These are phyloP conservation scores for Suillus brevipes DNA, from an alignment of 768 basidiomycete species.

Conservation along the genomic window DNA sequence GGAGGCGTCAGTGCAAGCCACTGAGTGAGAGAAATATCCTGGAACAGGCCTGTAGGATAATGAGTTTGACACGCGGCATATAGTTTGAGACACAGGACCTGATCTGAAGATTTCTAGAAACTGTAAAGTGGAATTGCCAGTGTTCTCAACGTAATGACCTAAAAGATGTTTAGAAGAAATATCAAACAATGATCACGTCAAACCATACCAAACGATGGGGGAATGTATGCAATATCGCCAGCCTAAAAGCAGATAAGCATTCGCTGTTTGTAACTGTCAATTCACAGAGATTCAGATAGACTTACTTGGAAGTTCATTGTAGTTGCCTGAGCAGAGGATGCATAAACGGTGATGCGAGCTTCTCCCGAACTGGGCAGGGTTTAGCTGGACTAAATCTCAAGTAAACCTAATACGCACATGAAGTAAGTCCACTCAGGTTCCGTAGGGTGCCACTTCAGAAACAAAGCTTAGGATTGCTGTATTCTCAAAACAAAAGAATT, in stretches of 20 bases:
- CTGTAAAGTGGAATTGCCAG: slow-evolving; percentile 54
- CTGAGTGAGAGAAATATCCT: slow-evolving; percentile 58
- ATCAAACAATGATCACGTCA: background rate
- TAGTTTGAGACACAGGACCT: slow-evolving; percentile 31
- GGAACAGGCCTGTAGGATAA: slow-evolving; percentile 41
- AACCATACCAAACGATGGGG: slow-evolving; percentile 25
- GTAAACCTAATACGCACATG: slow-evolving; percentile 27
- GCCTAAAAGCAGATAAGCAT: slow-evolving; percentile 24
- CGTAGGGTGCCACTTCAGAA: slow-evolving; percentile 50
- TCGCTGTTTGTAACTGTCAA: background rate
- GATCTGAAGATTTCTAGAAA: slow-evolving; percentile 66
- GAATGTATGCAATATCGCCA: slow-evolving; percentile 29
- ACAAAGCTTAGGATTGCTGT: background rate
- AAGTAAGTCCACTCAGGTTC: slow-evolving; percentile 49
- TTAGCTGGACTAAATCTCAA: background rate
- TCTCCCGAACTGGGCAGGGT: slow-evolving; percentile 33
- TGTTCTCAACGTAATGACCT: slow-evolving; percentile 73
- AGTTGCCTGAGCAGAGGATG: slow-evolving; percentile 38
- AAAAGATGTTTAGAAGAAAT: slow-evolving; percentile 2
- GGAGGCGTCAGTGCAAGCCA: slow-evolving; percentile 66
- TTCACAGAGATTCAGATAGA: background rate
- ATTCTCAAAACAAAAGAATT: background rate
- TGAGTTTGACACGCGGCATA: background rate
- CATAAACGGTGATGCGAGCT: slow-evolving; percentile 45
- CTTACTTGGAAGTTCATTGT: slow-evolving; percentile 48